Evolutionary conservation across 495 filamentous ascomycete species (phyloP).

Genomic region (Rhizodiscina lignyota): DNA sequence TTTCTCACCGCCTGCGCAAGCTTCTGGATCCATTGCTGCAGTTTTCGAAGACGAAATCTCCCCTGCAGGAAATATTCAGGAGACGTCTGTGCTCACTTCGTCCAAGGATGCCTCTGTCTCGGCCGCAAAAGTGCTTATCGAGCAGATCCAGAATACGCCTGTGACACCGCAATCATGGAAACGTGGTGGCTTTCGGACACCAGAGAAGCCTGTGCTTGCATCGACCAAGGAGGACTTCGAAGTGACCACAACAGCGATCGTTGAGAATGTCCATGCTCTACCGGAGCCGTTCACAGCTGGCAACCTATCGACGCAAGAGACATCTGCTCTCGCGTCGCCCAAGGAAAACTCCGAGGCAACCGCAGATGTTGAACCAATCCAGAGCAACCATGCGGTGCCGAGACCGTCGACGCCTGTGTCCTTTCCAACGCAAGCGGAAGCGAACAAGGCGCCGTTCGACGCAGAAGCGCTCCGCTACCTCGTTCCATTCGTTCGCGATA

Average conservation of each 20-base stretch:
- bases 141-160: no score
- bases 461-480: constrained; percentile 77
- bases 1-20: neutral
- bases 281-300: constrained; percentile 1
- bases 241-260: constrained; percentile 6
- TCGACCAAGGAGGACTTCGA: neutral
- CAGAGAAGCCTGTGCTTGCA: neutral
- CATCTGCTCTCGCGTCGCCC: constrained; percentile 20
- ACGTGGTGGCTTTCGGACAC: no score
- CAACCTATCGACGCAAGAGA: constrained; percentile 3
- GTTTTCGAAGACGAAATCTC: no score
- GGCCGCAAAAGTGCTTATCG: no score
- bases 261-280: constrained; percentile 4
- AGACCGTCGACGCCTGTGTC: constrained; percentile 22
- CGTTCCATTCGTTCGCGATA: constrained; percentile 64
- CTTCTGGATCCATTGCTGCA: no score
- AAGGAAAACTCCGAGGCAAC: constrained; percentile 44
- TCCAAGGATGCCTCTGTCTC: no score
- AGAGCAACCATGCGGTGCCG: constrained; percentile 34
- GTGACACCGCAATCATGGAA: neutral
- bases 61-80: no score
- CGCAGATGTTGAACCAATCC: constrained; percentile 64
- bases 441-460: constrained; percentile 78
- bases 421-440: neutral
- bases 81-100: no score